Percentiles rank a stretch among this genome's conserved stretches.
Evolutionary conservation across 352 stramenopile genomes (phyloP).

Genomic region (Vaucheria bursata): DNA sequence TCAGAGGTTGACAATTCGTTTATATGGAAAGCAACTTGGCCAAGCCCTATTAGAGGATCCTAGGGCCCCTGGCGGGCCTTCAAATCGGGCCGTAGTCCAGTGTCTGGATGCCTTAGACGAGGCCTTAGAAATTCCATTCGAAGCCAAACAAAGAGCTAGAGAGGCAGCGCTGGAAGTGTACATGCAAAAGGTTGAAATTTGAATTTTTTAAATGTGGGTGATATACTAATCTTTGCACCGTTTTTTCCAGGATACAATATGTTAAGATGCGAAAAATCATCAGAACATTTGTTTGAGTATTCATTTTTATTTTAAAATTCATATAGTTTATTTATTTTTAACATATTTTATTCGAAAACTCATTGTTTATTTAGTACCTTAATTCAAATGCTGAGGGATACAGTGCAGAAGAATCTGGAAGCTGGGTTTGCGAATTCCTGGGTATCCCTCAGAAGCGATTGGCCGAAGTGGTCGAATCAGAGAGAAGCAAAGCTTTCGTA

Average conservation of each 20-base stretch:
- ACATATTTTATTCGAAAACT: no score
- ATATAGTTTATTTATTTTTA: no score
- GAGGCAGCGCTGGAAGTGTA: background rate
- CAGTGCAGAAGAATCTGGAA: background rate
- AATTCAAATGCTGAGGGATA: background rate
- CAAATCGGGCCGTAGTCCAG: background rate
- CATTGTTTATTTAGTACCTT: no score
- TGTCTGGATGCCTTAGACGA: background rate
- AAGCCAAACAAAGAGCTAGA: background rate
- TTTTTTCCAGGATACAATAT: no score
- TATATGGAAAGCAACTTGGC: background rate
- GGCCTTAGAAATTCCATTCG: background rate
- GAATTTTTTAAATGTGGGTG: no score
- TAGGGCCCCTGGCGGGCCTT: background rate
- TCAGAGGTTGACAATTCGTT: background rate
- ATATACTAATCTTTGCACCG: no score
- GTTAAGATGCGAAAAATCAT: no score
- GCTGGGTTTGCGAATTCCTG: slow-evolving; percentile 8
- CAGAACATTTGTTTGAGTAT: no score
- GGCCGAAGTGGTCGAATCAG: background rate
- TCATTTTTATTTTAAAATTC: no score
- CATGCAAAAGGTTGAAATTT: background rate
- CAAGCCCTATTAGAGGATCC: background rate
- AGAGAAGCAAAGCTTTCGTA: background rate
- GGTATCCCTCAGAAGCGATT: background rate